A percentile compares a stretch with the other conserved stretches of the same genome.
These are phyloP conservation scores for Ziziphus jujuba DNA, from an alignment of 306 rosid genomes.

Conservation along the genomic window DNA sequence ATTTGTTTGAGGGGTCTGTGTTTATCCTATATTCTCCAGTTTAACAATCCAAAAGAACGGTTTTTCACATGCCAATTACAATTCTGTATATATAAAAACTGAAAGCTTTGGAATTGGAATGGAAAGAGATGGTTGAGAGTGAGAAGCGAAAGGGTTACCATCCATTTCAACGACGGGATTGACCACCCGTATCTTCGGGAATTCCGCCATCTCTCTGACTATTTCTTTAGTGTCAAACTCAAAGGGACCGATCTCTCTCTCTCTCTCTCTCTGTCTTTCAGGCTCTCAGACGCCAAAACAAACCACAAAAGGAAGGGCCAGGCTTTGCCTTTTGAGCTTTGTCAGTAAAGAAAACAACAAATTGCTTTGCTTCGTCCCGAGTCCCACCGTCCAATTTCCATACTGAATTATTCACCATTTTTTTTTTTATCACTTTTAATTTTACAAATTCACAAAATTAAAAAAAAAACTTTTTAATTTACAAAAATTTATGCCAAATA, in stretches of 20 bases:
- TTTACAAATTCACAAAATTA: too few species aligned
- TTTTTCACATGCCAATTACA: neutral
- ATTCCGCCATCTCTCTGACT: constrained; percentile 35
- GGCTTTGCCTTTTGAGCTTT: too few species aligned
- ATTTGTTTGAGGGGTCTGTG: neutral
- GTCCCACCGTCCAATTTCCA: too few species aligned
- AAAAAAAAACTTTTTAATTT: too few species aligned
- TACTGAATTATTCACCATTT: too few species aligned
- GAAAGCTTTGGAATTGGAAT: neutral
- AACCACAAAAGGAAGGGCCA: neutral
- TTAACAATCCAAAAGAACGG: neutral
- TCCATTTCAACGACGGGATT: constrained; percentile 99
- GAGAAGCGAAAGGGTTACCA: constrained; percentile 40
- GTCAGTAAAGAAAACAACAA: too few species aligned
- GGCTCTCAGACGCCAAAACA: neutral
- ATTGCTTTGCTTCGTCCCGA: too few species aligned
- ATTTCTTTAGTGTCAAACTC: neutral
- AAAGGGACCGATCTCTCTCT: neutral
- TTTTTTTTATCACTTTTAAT: too few species aligned
- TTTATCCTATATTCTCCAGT: neutral
- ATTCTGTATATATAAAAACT: neutral
- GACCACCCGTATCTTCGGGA: constrained; percentile 72
- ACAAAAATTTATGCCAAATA: too few species aligned
- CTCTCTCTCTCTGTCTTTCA: neutral
- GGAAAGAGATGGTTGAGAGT: neutral